phyloP scores from a whole-genome alignment of 331 rosid species.

The Telfairia occidentalis region DNA sequence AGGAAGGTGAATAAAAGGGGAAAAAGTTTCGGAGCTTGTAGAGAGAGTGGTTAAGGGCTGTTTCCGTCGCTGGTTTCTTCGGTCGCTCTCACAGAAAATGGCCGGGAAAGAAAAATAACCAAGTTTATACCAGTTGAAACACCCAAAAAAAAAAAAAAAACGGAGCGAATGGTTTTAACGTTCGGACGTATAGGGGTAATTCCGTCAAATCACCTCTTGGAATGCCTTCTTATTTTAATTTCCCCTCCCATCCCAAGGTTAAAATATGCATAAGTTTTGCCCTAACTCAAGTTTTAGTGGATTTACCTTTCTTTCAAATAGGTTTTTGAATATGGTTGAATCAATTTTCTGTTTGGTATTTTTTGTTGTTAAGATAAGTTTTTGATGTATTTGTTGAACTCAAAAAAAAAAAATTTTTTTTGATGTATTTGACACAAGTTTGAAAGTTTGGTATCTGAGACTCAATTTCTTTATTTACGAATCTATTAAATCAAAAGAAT shows the following conservation, averaged over 20 bases:
- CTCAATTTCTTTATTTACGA: no score
- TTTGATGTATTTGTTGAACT: no score
- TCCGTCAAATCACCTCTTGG: neutral
- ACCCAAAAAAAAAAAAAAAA: neutral
- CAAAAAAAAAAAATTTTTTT: no score
- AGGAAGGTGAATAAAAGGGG: neutral
- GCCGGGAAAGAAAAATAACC: neutral
- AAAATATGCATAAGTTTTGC: neutral
- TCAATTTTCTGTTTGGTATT: no score
- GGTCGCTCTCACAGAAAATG: neutral
- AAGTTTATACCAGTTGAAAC: neutral
- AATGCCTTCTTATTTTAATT: neutral
- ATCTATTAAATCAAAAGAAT: no score
- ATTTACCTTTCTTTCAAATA: no score
- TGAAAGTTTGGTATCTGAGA: no score
- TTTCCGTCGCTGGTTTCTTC: neutral
- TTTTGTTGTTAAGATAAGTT: no score
- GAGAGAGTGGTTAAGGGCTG: neutral
- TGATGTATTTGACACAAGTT: no score
- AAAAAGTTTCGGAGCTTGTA: neutral
- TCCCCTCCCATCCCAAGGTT: neutral
- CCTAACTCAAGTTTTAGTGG: neutral
- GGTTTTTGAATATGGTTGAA: no score
- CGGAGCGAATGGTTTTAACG: conserved; percentile 9
- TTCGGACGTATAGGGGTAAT: conserved; percentile 2